Conservation (phyloP, 2,329 filamentous ascomycete genomes). For the Drechslerella dactyloides region DNA sequence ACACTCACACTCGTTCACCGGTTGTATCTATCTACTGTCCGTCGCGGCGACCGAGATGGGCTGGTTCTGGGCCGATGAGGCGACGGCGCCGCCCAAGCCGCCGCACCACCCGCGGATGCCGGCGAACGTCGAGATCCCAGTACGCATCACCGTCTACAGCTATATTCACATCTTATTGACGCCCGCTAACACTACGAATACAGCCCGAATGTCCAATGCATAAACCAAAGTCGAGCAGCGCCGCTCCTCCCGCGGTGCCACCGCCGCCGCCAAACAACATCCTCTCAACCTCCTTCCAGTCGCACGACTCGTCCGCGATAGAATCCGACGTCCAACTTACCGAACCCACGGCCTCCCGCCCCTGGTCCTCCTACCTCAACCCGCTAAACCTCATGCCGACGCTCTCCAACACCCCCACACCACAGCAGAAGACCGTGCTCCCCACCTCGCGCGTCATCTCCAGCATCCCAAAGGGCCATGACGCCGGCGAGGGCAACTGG, state of each 20-base stretch:
- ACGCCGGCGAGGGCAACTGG: constrained; percentile 77
- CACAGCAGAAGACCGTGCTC: constrained; percentile 74
- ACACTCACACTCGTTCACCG: constrained; percentile 10
- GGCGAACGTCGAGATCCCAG: constrained; percentile 32
- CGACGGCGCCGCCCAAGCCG: constrained; percentile 39
- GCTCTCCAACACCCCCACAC: constrained; percentile 78
- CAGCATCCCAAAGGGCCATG: constrained; percentile 80
- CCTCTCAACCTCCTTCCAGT: constrained; percentile 55
- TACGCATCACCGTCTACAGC: constrained; percentile 8
- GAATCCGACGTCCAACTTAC: constrained; percentile 54
- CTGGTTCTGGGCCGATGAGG: constrained; percentile 72
- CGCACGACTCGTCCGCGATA: constrained; percentile 56
- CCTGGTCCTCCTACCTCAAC: constrained; percentile 70
- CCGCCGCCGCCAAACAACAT: constrained; percentile 55
- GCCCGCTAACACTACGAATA: constrained; percentile 52
- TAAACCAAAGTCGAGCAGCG: constrained; percentile 58
- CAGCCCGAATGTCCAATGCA: constrained; percentile 76
- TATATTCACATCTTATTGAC: constrained; percentile 47
- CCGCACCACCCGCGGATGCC: constrained; percentile 37
- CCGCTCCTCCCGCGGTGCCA: constrained; percentile 54
- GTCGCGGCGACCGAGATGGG: constrained; percentile 63
- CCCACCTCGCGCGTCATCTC: constrained; percentile 82
- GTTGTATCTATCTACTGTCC: constrained; percentile 15
- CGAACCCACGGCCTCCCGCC: constrained; percentile 57
- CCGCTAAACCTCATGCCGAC: constrained; percentile 92